phyloP scores from a whole-genome alignment of 1,284 basidiomycete genomes.

The Ceraceosorus guamensis region DNA sequence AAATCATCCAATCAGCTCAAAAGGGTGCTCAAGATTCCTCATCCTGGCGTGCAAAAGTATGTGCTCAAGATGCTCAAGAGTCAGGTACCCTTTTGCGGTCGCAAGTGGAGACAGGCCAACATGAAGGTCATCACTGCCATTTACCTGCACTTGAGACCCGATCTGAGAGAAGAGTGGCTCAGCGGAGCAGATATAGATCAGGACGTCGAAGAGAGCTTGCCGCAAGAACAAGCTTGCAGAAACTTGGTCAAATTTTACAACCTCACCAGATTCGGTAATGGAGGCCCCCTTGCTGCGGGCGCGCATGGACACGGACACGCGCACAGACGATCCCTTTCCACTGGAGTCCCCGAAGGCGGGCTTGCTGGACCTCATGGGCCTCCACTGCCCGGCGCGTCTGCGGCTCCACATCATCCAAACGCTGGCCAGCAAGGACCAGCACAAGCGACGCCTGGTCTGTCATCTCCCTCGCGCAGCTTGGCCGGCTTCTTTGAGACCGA shows the following conservation, averaged over 20 bases:
- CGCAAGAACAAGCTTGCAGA: conserved; percentile 91
- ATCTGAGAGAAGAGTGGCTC: conserved; percentile 95
- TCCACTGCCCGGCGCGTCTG: not conserved
- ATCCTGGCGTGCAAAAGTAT: conserved; percentile 88
- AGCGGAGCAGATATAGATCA: conserved; percentile 87
- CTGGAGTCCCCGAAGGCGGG: conserved; percentile 6
- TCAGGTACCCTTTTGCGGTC: conserved; percentile 94
- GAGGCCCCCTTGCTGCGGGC: conserved; percentile 5
- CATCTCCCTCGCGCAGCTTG: conserved; percentile 17
- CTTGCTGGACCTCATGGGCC: not conserved
- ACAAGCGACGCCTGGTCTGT: conserved; percentile 1
- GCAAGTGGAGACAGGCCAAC: conserved; percentile 99
- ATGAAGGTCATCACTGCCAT: conserved; percentile 99
- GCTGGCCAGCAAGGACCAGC: not conserved
- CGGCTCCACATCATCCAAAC: conserved; percentile 1
- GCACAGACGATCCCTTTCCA: conserved; percentile 28
- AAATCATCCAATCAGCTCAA: conserved; percentile 86
- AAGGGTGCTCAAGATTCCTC: conserved; percentile 83
- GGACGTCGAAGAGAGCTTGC: conserved; percentile 64
- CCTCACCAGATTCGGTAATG: conserved; percentile 44
- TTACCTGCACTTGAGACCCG: conserved; percentile 92
- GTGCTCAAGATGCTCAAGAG: conserved; percentile 97
- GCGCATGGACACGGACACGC: conserved; percentile 13
- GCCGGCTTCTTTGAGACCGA: conserved; percentile 50
- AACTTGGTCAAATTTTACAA: conserved; percentile 81